Evolutionary conservation across 768 basidiomycete genomes (phyloP).

Genomic region (Pisolithus sp.): DNA sequence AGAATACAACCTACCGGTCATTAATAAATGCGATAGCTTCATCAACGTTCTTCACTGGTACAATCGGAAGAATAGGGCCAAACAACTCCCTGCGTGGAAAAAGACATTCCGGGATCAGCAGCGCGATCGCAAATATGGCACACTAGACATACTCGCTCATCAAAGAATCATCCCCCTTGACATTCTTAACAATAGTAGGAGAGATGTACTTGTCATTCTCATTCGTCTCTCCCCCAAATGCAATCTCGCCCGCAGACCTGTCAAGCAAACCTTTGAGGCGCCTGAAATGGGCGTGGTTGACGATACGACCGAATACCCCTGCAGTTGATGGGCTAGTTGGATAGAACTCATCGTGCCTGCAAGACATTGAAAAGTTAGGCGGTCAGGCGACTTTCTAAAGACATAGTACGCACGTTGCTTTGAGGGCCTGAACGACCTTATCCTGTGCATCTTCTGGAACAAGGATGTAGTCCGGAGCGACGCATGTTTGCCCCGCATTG

Average conservation of each 20-base stretch:
- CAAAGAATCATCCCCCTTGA: conserved; percentile 57
- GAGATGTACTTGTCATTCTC: conserved; percentile 56
- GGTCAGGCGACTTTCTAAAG: background rate
- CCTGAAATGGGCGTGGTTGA: conserved; percentile 47
- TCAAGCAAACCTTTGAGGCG: conserved; percentile 61
- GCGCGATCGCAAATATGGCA: background rate
- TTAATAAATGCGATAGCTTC: conserved; percentile 69
- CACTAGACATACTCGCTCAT: conserved; percentile 60
- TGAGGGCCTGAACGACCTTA: conserved; percentile 33
- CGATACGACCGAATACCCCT: conserved; percentile 44
- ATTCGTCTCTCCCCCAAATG: conserved; percentile 57
- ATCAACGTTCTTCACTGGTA: conserved; percentile 65
- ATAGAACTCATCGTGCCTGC: conserved; percentile 28
- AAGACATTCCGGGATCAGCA: background rate
- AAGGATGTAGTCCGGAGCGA: conserved; percentile 54
- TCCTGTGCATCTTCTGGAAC: conserved; percentile 38
- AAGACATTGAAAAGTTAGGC: no score
- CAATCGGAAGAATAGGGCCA: conserved; percentile 72
- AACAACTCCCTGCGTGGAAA: conserved; percentile 61
- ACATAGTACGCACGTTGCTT: conserved; percentile 32
- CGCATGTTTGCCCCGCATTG: conserved; percentile 78
- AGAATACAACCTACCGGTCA: conserved; percentile 28
- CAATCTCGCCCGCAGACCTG: conserved; percentile 57
- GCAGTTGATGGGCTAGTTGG: conserved; percentile 38
- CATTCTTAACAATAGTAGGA: conserved; percentile 65